A percentile compares a stretch with the other conserved stretches of the same genome.
phyloP scores from a whole-genome alignment of 2,329 filamentous ascomycete genomes.

The Ascochyta lentis region DNA sequence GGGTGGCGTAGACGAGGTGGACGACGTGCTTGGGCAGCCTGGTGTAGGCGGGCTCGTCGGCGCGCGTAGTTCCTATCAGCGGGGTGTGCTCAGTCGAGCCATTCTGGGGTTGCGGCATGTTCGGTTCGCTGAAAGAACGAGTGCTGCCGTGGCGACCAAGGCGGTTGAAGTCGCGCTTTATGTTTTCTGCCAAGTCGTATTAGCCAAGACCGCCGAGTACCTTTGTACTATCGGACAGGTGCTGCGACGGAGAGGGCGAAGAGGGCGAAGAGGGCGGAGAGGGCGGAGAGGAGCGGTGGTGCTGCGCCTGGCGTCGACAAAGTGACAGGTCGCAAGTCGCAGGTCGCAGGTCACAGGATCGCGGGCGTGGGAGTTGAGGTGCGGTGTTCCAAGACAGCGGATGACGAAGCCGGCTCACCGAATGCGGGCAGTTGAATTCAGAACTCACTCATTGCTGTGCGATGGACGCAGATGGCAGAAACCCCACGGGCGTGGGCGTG shows the following conservation, averaged over 20 bases:
- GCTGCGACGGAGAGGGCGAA: background rate
- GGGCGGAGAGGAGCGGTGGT: conserved; percentile 1
- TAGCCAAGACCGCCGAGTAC: conserved; percentile 32
- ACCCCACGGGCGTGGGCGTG: background rate
- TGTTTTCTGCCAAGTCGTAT: conserved; percentile 39
- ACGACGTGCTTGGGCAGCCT: conserved; percentile 40
- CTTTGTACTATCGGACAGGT: conserved; percentile 6
- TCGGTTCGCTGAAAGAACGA: conserved; percentile 9
- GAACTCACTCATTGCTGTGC: conserved; percentile 20
- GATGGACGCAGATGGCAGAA: conserved; percentile 3
- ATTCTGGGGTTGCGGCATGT: conserved; percentile 38
- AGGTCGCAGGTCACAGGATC: conserved; percentile 2
- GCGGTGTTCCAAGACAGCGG: conserved; percentile 9
- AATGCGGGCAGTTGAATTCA: conserved; percentile 10
- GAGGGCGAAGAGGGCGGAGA: background rate
- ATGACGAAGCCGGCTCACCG: conserved; percentile 9
- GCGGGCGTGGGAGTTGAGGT: background rate
- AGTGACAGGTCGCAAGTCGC: background rate
- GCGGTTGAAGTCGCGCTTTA: conserved; percentile 44
- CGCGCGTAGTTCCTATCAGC: conserved; percentile 32
- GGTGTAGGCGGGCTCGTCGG: conserved; percentile 38
- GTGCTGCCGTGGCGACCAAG: conserved; percentile 34
- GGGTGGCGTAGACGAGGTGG: conserved; percentile 51
- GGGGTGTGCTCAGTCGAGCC: conserved; percentile 41
- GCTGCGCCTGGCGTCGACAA: conserved; percentile 10